phyloP scores from a whole-genome alignment of 495 filamentous ascomycete species.

The Diplogelasinospora grovesii region DNA sequence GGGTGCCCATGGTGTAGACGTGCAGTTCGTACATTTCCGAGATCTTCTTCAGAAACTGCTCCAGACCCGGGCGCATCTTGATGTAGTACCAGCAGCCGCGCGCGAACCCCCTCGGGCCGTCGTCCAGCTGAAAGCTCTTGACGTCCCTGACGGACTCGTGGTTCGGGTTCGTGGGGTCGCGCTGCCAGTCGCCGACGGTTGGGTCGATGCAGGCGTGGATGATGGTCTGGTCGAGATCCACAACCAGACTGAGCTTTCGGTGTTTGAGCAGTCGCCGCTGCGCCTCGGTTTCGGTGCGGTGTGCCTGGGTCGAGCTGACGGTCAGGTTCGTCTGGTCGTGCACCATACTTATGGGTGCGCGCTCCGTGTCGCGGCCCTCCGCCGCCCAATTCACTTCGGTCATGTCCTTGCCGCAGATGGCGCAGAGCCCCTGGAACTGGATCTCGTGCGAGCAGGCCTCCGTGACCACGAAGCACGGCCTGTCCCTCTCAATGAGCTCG shows the following conservation, averaged over 20 bases:
- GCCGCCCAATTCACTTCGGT: conserved; percentile 54
- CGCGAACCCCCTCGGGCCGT: conserved; percentile 58
- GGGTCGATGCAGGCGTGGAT: conserved; percentile 98
- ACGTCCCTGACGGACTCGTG: conserved; percentile 86
- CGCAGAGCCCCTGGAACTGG: conserved; percentile 86
- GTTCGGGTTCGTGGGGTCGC: conserved; percentile 82
- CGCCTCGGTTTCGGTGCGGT: conserved; percentile 73
- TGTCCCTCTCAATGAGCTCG: conserved; percentile 53
- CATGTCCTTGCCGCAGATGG: conserved; percentile 95
- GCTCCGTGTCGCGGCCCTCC: conserved; percentile 55
- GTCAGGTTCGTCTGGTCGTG: conserved; percentile 81
- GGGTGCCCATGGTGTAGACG: conserved; percentile 98
- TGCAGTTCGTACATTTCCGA: conserved; percentile 86
- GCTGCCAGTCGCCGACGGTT: conserved; percentile 92
- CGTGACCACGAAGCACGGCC: conserved; percentile 67
- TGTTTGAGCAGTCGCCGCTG: conserved; percentile 73
- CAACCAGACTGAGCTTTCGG: conserved; percentile 83
- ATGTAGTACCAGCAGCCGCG: conserved; percentile 90
- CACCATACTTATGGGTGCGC: conserved; percentile 86
- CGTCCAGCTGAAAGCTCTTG: conserved; percentile 79
- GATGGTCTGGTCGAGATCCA: conserved; percentile 96
- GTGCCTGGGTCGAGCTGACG: conserved; percentile 67
- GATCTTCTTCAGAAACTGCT: conserved; percentile 73
- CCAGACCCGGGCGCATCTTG: conserved; percentile 90
- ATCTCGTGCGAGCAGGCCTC: conserved; percentile 88